Base-by-base conservation (phyloP, 2,329 filamentous ascomycete genomes). In the Elsinoe perseae region DNA sequence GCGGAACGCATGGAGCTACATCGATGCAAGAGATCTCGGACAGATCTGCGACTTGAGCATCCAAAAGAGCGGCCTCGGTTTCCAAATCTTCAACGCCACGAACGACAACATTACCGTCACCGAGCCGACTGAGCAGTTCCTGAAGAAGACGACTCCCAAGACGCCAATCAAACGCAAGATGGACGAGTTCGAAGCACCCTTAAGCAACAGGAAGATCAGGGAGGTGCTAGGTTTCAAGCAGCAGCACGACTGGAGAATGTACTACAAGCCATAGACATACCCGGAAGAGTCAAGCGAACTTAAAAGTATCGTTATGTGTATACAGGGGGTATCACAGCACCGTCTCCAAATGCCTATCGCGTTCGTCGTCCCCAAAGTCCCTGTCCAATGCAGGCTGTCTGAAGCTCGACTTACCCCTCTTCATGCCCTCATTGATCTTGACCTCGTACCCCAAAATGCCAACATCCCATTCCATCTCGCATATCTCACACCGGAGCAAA, bases 51-150 rank as follows among this genome's bases (percentile, higher is more conserved):
- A 83, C 60, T 63, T 79, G 7, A 75, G 72, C 16, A 72, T 84
- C 3, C 61, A 74, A 58, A 79, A 76, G 61, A 73, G 75, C 63
- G 80, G 78, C 0, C 63, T 85, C 8, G 81, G 81, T 0, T 85
- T 82, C 61, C 80, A 84, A 63, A 69, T 84, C 0, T 85, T 84
- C 67, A 85, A 85, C 63, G 81, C 80, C 1, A 82, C 80, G 0
- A 85, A 85, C 62, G 76, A 82, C 62, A 79, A 74, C 2, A 83
- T 83, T 50, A 84, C 81, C 0, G 77, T 77, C 2, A 74, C 70
- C 7, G 66, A 72, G 20, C 75, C 78, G 0, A 82, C 80, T 0
- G 69, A 68, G 42, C 72, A 79, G 57, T 80, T 83, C 57, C 62
- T 84, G 55, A 69, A 74, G 62, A 71, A 76, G 62, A 68, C 68